Base-by-base conservation (phyloP, 495 filamentous ascomycete genomes). In the Amniculicola lignicola region DNA sequence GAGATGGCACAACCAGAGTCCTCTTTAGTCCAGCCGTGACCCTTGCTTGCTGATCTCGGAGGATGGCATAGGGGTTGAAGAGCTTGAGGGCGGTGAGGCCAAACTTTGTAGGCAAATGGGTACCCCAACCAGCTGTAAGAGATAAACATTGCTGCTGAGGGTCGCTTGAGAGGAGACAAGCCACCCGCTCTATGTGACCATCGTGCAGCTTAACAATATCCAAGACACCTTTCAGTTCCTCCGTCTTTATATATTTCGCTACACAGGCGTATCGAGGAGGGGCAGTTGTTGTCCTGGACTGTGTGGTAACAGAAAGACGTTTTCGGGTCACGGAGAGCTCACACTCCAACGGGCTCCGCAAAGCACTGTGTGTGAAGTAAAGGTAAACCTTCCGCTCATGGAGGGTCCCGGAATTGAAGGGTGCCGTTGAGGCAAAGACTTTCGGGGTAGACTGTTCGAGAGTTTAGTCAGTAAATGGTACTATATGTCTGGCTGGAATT, bases 321-420 rank as follows among this genome's bases (percentile, higher is more conserved):
- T 60, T 64, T 12, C 61, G 50, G 3, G 56, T 47, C 16, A 64
- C 43, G 7, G 61, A 40, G 16, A 64, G 22, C 27, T 64, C 61
- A 28, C 55, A 60, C 38, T 60, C 56, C 3, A 64, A 33, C 1
- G 57, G 61, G 19, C 41, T 38, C 22, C 39, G 40, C 14, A 54
- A 18, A 16, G 50, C 35, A 3, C 40, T 25, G 23, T 64, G 51
- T 24, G 53, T 21, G 9, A 64, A 51, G 28, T 64, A 59, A 3
- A 64, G 14, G 38, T 45, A 48, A 4, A 64, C 18, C 16, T 33
- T 51, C 24, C 61, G 37, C 33, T 64, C 56, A 19, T 64, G 56
- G 3, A 64, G 45, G n/a, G 47, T 55, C 2, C 36, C 46, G 3
- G 61, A 57, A 29, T 64, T 60, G 31, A 59, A 57, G 5, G 61